Conservation (phyloP, 176 grass and related monocot genomes). For the Chloris gayana region DNA sequence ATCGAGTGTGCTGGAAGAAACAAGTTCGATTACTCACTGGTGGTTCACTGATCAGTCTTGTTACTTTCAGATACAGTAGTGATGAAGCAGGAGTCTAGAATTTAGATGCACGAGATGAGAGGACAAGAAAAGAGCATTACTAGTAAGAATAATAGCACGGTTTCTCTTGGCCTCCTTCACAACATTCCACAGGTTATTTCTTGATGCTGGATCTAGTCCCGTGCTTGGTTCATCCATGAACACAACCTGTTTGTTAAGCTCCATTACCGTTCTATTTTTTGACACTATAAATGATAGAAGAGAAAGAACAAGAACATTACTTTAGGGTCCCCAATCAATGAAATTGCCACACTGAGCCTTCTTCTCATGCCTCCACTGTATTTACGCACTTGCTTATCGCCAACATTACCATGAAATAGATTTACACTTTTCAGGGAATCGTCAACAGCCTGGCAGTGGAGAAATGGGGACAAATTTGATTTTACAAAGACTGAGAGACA, state of each 20-base stretch:
- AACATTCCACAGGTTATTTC: slow-evolving; percentile 78
- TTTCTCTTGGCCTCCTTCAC: slow-evolving; percentile 73
- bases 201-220: slow-evolving; percentile 77
- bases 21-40: slow-evolving; percentile 21
- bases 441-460: slow-evolving; percentile 61
- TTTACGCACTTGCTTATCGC: slow-evolving; percentile 67
- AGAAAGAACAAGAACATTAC: slow-evolving; percentile 38
- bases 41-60: not conserved
- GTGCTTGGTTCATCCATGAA: slow-evolving; percentile 97
- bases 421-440: slow-evolving; percentile 76
- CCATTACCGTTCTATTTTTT: slow-evolving; percentile 10
- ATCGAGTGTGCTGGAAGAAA: slow-evolving; percentile 68
- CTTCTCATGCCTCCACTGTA: slow-evolving; percentile 94
- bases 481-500: slow-evolving; percentile 22
- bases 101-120: slow-evolving; percentile 16
- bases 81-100: too few relatives aligned
- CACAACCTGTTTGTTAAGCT: slow-evolving; percentile 59
- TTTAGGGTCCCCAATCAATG: slow-evolving; percentile 80
- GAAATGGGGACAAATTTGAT: slow-evolving; percentile 5
- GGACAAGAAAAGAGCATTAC: slow-evolving; percentile 48
- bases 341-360: slow-evolving; percentile 78
- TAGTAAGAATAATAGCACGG: slow-evolving; percentile 70
- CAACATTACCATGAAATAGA: slow-evolving; percentile 58
- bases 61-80: slow-evolving; percentile 28
- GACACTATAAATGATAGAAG: not conserved